Base-by-base conservation (phyloP, 306 rosid species). In the Albizia julibrissin region DNA sequence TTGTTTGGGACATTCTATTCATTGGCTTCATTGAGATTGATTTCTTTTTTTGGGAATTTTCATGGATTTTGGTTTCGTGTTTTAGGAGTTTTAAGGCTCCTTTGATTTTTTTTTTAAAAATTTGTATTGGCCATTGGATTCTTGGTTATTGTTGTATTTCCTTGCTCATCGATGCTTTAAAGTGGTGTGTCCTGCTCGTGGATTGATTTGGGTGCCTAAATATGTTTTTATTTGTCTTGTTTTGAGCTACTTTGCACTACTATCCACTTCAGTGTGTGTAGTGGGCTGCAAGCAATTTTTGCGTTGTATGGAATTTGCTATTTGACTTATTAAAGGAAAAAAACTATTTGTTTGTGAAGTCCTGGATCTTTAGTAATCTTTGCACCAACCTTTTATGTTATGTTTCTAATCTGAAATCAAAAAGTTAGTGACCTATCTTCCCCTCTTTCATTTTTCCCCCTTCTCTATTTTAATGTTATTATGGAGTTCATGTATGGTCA, bases 61-160 rank as follows among this genome's bases (percentile, higher is more conserved):
- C 44, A 26, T 3, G 3, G 46, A 42, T 13, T 11, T 21, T 47
- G 72, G 37, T 83, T 62, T 46, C 49, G 3, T 29, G 1, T 71
- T 78, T 64, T 64, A 71, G 62, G 75, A 81, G 75, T 62, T 43
- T 72, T 10, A 19, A 49, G n/a, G 58, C 4, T 24, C 12, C 7
- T 72, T 16, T 47, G 40, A 47, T 59, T 75, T 24, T 56, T 21
- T 21, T 33, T 2, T n/a, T n/a, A n/a, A n/a, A n/a, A n/a, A 5
- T 56, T 40, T 52, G 8, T 22, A n/a, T 58, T 22, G 14, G 8
- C 49, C 39, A 7, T 56, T 22, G 75, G 77, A 18, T 71, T 44
- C 2, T 24, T 13, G 58, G 10, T 56, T 6, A 43, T 26, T 71
- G 56, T 24, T 5, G 34, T 71, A 71, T 71, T 71, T 43, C n/a